phyloP scores from a whole-genome alignment of 1,139 yeast species.

The Kodamaea arcana region DNA sequence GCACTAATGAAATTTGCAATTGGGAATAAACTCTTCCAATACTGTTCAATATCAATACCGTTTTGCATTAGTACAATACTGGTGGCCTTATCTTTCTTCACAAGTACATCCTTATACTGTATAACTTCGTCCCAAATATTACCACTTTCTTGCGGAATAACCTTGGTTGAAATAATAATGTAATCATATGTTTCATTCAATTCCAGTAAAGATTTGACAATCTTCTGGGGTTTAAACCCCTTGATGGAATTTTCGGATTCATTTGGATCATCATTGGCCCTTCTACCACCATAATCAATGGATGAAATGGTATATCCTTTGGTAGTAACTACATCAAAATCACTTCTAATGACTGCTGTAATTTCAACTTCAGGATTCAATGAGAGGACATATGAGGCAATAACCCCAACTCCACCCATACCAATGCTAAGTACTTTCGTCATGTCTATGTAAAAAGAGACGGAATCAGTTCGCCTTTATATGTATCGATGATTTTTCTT shows the following conservation, averaged over 20 bases:
- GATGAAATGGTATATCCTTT: constrained; percentile 30
- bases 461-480: no score
- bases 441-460: no score
- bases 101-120: constrained; percentile 7
- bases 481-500: no score
- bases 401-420: constrained; percentile 72
- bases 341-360: constrained; percentile 32
- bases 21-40: constrained; percentile 50
- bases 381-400: constrained; percentile 60
- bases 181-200: constrained; percentile 31
- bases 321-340: constrained; percentile 22
- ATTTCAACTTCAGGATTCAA: constrained; percentile 32
- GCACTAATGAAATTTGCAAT: constrained; percentile 47
- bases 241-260: constrained; percentile 15
- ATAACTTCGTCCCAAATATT: constrained; percentile 23
- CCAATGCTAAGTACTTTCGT: constrained; percentile 54
- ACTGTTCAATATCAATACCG: constrained; percentile 63
- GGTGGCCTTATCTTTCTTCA: constrained; percentile 22
- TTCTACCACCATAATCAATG: constrained; percentile 22
- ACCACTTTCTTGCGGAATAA: constrained; percentile 20
- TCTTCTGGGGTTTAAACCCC: constrained; percentile 23
- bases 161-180: constrained; percentile 31
- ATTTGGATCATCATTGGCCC: constrained; percentile 13
- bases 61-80: constrained; percentile 66
- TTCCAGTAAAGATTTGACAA: constrained; percentile 21